Evolutionary conservation across 139 green algal genomes (phyloP), one percentile per base, ranked within the genome.

Genomic region (Closterium sp.): DNA sequence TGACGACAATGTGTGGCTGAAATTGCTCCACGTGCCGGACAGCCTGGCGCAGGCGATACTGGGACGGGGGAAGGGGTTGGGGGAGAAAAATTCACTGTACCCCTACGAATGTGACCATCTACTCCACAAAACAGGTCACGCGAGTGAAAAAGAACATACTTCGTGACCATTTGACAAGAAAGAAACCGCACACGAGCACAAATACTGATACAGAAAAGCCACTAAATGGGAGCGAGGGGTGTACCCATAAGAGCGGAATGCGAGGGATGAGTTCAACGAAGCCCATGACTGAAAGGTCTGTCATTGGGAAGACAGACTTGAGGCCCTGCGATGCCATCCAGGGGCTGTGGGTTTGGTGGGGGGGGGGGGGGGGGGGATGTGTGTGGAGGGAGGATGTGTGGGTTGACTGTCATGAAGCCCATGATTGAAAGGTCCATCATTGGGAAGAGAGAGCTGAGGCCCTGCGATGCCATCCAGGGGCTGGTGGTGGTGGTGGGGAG

Each of bases 1-100:
- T 88, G 85, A 88, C 19, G 85, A 88, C 22, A 31, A 88, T 88
- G 85, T 88, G 85, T 31, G 85, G 85, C 29, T 88, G 85, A 24
- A 34, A 88, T 79, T 24, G 62, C 62, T 79, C 62, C 62, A 79
- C 62, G 62, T 79, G 62, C 17, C 62, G 62, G 62, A 79, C 62
- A 79, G 62, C 62, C 19, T 79, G 62, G 62, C 62, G 62, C 62
- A 79, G 62, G 62, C 62, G 62, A 79, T 79, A 79, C 62, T 79
- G 62, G 62, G 19, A 79, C 7, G 62, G 62, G 19, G n/a, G n/a
- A n/a, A n/a, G n/a, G n/a, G n/a, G n/a, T n/a, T n/a, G n/a, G n/a
- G n/a, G n/a, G n/a, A n/a, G n/a, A n/a, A n/a, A n/a, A n/a, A n/a
- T n/a, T n/a, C n/a, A n/a, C n/a, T n/a, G n/a, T n/a, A n/a, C n/a